Conservation (phyloP, 345 rosid genomes). For the Acer campestre region DNA sequence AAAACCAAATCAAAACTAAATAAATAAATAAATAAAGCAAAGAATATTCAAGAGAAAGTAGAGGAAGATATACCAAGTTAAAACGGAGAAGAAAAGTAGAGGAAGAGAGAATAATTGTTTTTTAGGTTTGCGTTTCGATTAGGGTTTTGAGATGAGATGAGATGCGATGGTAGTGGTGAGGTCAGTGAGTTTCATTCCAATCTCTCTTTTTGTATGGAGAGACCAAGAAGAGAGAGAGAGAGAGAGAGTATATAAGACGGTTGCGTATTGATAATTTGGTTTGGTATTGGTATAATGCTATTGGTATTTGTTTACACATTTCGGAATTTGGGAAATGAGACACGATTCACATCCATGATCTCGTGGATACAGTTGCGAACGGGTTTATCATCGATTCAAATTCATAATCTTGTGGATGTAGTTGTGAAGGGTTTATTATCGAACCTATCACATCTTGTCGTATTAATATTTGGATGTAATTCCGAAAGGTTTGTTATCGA, state of each 20-base stretch:
- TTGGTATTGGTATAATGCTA: not conserved
- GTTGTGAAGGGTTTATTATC: too few species aligned
- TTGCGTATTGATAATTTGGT: slow-evolving; percentile 1
- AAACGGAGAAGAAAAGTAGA: slow-evolving; percentile 4
- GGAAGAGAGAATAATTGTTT: not conserved
- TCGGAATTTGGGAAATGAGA: too few species aligned
- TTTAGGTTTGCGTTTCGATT: not conserved
- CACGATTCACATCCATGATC: too few species aligned
- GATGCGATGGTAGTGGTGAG: not conserved
- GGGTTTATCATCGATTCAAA: too few species aligned
- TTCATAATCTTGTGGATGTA: too few species aligned
- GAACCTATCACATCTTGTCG: too few species aligned
- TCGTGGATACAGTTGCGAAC: too few species aligned
- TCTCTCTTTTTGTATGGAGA: not conserved
- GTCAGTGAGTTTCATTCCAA: not conserved
- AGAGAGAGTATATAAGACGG: not conserved
- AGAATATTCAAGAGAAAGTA: not conserved
- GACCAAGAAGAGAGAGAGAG: not conserved
- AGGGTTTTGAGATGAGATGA: slow-evolving; percentile 7
- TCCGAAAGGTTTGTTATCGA: too few species aligned
- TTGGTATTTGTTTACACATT: not conserved
- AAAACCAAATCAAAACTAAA: not conserved
- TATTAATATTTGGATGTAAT: too few species aligned
- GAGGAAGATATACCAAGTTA: slow-evolving; percentile 10
- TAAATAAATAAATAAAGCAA: not conserved